These are phyloP conservation scores for Endocalyx cinctus DNA, from an alignment of 2,329 filamentous ascomycete genomes.

Conservation along the genomic window DNA sequence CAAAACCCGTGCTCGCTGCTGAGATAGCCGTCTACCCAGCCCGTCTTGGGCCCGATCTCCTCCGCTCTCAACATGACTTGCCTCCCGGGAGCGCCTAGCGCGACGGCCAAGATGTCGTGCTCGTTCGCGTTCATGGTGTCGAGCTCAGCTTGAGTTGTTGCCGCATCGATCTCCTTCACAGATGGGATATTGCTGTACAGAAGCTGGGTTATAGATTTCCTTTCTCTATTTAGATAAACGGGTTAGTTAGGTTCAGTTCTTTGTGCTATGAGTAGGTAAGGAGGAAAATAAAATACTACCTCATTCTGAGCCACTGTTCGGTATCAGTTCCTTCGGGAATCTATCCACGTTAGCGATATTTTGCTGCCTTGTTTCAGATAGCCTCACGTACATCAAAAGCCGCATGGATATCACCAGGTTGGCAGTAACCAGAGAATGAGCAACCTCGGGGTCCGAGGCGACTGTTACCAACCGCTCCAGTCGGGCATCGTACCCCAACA, in stretches of 20 bases:
- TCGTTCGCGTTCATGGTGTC: slow-evolving; percentile 44
- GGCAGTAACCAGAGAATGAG: slow-evolving; percentile 29
- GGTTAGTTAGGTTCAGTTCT: slow-evolving; percentile 3
- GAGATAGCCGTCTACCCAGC: slow-evolving; percentile 51
- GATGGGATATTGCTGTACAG: slow-evolving; percentile 41
- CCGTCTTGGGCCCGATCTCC: slow-evolving; percentile 44
- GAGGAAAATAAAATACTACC: slow-evolving; percentile 24
- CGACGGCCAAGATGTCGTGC: slow-evolving; percentile 45
- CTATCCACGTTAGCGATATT: slow-evolving; percentile 22
- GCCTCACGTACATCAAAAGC: slow-evolving; percentile 21
- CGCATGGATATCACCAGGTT: slow-evolving; percentile 30
- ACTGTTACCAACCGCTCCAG: slow-evolving; percentile 18
- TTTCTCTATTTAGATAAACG: slow-evolving; percentile 30
- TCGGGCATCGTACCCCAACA: slow-evolving; percentile 19
- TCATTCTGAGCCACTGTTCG: slow-evolving; percentile 41
- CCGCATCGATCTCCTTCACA: slow-evolving; percentile 32
- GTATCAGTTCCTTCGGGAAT: slow-evolving; percentile 41
- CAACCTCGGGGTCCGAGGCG: slow-evolving; percentile 30
- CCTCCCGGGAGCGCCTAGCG: slow-evolving; percentile 48
- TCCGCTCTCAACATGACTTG: slow-evolving; percentile 50
- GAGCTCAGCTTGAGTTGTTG: slow-evolving; percentile 35
- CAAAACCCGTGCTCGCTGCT: slow-evolving; percentile 48
- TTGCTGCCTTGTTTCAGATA: background rate
- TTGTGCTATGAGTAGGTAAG: background rate
- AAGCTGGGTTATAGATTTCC: slow-evolving; percentile 43